Base-by-base conservation (phyloP, 345 rosid species). In the Gossypium mustelinum region DNA sequence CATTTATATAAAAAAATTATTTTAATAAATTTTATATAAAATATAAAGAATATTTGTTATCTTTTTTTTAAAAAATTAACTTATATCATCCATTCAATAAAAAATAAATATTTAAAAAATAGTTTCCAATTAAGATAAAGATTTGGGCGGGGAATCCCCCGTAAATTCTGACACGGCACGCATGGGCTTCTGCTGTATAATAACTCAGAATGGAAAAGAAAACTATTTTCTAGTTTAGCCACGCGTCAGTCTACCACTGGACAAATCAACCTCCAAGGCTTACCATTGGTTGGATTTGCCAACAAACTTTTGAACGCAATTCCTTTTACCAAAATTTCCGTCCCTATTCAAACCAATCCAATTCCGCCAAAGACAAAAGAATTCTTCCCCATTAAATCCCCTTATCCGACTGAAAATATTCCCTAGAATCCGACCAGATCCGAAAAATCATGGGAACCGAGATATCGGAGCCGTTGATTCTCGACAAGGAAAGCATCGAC, bases 371-470 rank as follows among this genome's bases (percentile, higher is more conserved):
- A 14, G 7, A 0, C 4, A 11, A 25, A 11, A 54, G 4, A 22
- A 18, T 16, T 54, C 20, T 34, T 29, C 71, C 10, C 11, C 20
- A 24, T 60, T 25, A 18, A 22, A 68, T 24, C 50, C 67, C 41
- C 54, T 11, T 8, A 22, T 24, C 39, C 39, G 25, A 10, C 7
- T 0, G 13, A 25, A 12, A 12, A 25, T 4, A 13, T 5, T 24
- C 12, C 52, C 20, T 7, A n/a, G 2, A 60, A 16, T 2, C 16
- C 18, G 8, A 54, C 24, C 16, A 43, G 68, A 50, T 45, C 44
- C 45, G 12, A 3, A 9, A 34, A 29, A 48, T 41, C 64, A 94
- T 92, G 96, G 96, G 87, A 77, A 87, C 90, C 45, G 91, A 83
- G 82, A 88, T 85, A 70, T 76, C 92, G 4, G 89, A 80, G 76